Percentiles rank a stretch among this genome's conserved stretches.
Evolutionary conservation across 768 basidiomycete genomes (phyloP).

Genomic region (Amanita pseudoporphyria): DNA sequence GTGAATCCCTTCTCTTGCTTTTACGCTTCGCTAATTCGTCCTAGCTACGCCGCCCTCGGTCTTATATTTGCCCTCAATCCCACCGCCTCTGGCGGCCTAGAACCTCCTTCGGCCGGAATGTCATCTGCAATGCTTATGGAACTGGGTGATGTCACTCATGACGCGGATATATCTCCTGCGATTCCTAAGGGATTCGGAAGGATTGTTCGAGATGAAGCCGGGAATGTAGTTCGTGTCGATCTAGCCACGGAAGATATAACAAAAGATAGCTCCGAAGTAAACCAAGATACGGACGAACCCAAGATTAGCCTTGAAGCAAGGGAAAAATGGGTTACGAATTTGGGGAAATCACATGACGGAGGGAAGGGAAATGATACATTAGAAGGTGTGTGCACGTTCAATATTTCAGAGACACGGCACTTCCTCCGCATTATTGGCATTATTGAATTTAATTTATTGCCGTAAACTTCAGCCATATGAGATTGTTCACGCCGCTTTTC

Average conservation of each 20-base stretch:
- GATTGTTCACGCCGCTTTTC: no score
- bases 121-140: conserved; percentile 10
- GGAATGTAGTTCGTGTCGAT: conserved; percentile 66
- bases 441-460: no score
- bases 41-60: conserved; percentile 73
- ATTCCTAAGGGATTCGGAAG: conserved; percentile 65
- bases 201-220: conserved; percentile 73
- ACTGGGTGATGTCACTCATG: conserved; percentile 7
- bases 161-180: conserved; percentile 9
- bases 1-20: conserved; percentile 26
- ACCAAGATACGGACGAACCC: conserved; percentile 14
- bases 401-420: not conserved
- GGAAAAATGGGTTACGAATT: conserved; percentile 29
- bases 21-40: not conserved
- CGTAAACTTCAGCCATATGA: no score
- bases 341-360: conserved; percentile 18
- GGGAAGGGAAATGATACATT: not conserved
- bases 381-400: conserved; percentile 16
- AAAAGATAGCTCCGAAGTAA: conserved; percentile 13
- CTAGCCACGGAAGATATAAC: conserved; percentile 47
- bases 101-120: conserved; percentile 23
- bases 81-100: conserved; percentile 57
- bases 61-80: conserved; percentile 62
- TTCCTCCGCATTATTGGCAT: not conserved
- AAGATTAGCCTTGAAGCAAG: conserved; percentile 22